Percentiles rank a stretch among this genome's conserved stretches.
Conservation (phyloP, 768 basidiomycete species). For the Lactarius hengduanensis region DNA sequence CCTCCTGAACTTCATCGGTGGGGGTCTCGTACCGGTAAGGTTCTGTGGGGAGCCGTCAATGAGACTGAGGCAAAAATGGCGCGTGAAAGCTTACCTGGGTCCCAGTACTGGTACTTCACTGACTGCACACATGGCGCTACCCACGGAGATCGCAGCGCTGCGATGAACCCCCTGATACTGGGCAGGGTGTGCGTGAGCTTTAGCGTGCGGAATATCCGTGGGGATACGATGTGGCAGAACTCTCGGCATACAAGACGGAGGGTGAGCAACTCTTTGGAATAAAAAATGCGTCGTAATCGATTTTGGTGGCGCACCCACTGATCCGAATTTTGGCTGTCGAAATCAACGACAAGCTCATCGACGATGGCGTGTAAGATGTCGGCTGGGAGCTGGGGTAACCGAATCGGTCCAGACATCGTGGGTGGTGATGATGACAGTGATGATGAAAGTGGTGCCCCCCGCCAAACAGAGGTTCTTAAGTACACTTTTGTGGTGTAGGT, state of each 20-base stretch:
- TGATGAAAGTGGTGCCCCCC: neutral
- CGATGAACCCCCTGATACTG: constrained; percentile 15
- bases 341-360: neutral
- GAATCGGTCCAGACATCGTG: neutral
- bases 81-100: constrained; percentile 15
- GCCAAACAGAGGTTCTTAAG: neutral
- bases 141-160: constrained; percentile 16
- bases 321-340: constrained; percentile 14
- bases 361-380: constrained; percentile 21
- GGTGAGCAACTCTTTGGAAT: constrained; percentile 8
- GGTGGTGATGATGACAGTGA: neutral
- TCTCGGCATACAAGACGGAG: constrained; percentile 15
- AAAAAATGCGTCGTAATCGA: neutral
- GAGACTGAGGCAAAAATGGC: neutral
- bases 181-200: constrained; percentile 16
- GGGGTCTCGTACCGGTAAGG: constrained; percentile 10
- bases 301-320: neutral
- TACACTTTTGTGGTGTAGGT: neutral
- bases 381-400: constrained; percentile 1
- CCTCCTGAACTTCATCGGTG: neutral
- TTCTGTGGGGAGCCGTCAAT: neutral
- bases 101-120: constrained; percentile 22
- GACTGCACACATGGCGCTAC: constrained; percentile 1
- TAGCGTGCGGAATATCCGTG: constrained; percentile 14
- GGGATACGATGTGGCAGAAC: constrained; percentile 15